These are phyloP conservation scores for Tylopilus intermedius DNA, from an alignment of 768 basidiomycete species.

Conservation along the genomic window DNA sequence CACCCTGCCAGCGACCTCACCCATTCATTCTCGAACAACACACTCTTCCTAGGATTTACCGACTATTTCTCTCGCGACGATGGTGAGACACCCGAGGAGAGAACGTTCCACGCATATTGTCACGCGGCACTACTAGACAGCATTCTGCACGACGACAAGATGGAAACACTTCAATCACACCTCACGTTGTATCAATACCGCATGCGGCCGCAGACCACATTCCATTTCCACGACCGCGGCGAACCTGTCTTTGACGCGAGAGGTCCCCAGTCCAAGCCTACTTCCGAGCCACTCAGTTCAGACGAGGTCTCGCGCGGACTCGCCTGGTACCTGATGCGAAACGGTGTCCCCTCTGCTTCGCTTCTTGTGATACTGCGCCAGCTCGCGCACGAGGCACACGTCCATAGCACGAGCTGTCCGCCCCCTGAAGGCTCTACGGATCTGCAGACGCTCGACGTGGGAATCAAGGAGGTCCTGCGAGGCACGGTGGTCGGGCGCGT, in stretches of 20 bases:
- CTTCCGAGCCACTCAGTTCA: constrained; percentile 6
- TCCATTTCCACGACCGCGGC: constrained; percentile 60
- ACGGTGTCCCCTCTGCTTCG: constrained; percentile 66
- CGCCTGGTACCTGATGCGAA: constrained; percentile 68
- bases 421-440: constrained; percentile 50
- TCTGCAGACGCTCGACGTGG: constrained; percentile 36
- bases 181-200: constrained; percentile 68
- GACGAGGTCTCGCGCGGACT: constrained; percentile 37
- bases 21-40: constrained; percentile 81
- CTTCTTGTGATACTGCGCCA: constrained; percentile 57
- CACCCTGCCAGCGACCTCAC: constrained; percentile 72
- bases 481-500: constrained; percentile 66
- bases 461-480: constrained; percentile 83
- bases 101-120: constrained; percentile 64
- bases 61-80: constrained; percentile 68
- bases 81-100: constrained; percentile 54
- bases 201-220: constrained; percentile 50
- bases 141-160: constrained; percentile 89
- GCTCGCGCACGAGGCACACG: constrained; percentile 59
- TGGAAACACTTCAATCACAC: constrained; percentile 69
- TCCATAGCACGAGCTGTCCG: constrained; percentile 46
- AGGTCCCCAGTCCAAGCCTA: constrained; percentile 2
- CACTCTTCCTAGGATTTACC: constrained; percentile 74
- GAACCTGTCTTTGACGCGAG: constrained; percentile 35
- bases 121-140: constrained; percentile 78